A percentile compares a stretch with the other conserved stretches of the same genome.
Evolutionary conservation across 305 asterid genomes (phyloP).

Genomic region (Fraxinus sp.): DNA sequence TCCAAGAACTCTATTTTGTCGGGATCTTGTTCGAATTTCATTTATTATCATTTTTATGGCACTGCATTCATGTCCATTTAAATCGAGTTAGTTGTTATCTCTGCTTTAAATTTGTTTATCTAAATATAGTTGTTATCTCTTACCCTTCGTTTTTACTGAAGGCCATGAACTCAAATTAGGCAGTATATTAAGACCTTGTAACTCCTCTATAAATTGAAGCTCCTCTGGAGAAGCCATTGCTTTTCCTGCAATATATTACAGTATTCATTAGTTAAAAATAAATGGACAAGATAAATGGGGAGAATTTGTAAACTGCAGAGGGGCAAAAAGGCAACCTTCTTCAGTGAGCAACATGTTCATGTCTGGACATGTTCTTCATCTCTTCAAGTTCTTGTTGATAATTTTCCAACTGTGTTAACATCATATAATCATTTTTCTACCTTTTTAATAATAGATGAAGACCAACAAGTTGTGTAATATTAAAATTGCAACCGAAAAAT

Average conservation of each 20-base stretch:
- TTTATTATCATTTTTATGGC: no score
- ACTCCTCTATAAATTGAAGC: conserved; percentile 49
- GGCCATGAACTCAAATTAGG: not conserved
- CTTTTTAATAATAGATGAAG: not conserved
- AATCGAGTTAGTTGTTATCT: no score
- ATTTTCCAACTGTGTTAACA: not conserved
- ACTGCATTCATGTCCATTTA: no score
- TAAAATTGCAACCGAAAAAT: conserved; percentile 28
- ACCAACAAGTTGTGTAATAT: not conserved
- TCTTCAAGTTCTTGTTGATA: conserved; percentile 28
- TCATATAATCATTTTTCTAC: not conserved
- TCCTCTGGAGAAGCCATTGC: conserved; percentile 54
- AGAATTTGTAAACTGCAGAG: not conserved
- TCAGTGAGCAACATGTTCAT: conserved; percentile 27
- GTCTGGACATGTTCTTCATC: conserved; percentile 28
- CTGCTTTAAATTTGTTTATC: no score
- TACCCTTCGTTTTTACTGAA: no score
- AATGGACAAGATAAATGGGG: not conserved
- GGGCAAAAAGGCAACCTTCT: conserved; percentile 17
- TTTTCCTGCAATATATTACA: conserved; percentile 29
- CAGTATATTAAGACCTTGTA: conserved; percentile 34
- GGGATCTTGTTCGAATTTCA: no score
- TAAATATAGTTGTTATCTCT: no score
- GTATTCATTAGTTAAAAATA: not conserved
- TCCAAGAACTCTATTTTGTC: no score